A percentile compares a stretch with the other conserved stretches of the same genome.
Conservation (phyloP, 225 moss, liverwort and hornwort genomes). For the Climacium dendroides region DNA sequence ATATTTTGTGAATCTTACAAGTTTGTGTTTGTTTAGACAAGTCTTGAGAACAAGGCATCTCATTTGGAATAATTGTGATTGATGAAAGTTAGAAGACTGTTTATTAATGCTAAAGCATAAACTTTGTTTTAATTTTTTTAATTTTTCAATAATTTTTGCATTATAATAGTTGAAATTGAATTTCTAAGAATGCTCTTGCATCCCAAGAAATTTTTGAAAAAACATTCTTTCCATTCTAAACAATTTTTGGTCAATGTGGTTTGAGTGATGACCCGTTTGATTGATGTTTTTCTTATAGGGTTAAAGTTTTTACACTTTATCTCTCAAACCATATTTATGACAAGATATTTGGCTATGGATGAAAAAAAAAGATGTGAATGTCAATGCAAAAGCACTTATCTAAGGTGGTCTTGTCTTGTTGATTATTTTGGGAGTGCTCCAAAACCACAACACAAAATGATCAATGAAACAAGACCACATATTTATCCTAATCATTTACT, state of each 20-base stretch:
- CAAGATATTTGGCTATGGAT: neutral
- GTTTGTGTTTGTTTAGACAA: neutral
- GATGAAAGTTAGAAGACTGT: neutral
- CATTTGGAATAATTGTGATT: neutral
- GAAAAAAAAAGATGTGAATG: neutral
- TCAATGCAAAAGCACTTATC: neutral
- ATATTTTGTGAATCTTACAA: fast-evolving
- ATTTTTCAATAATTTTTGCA: no score
- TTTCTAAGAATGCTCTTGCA: neutral
- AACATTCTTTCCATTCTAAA: neutral
- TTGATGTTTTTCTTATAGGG: no score
- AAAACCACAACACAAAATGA: no score
- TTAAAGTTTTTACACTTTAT: neutral
- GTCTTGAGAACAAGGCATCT: neutral
- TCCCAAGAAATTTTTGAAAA: fast-evolving
- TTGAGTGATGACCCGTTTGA: no score
- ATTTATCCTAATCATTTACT: neutral
- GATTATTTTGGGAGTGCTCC: neutral
- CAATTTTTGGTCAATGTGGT: neutral
- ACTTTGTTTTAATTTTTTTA: neutral
- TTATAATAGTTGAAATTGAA: neutral
- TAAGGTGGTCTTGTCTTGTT: no score
- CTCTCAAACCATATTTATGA: neutral
- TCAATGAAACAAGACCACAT: neutral
- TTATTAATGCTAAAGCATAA: neutral